phyloP scores from a whole-genome alignment of 768 basidiomycete genomes.

The Dictyophora rubrovolvata region DNA sequence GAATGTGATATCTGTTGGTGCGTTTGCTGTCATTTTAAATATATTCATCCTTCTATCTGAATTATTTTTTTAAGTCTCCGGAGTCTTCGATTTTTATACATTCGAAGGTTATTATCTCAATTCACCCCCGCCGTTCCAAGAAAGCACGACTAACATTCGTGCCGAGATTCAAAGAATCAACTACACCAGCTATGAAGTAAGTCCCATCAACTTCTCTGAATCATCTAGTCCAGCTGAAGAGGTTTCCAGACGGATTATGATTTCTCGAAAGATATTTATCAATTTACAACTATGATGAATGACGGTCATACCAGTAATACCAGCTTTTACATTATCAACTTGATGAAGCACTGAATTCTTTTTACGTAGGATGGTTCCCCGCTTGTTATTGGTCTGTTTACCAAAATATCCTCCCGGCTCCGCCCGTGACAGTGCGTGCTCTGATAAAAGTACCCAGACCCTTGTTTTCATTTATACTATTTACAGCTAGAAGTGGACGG shows the following conservation, averaged over 20 bases:
- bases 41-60: neutral
- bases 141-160: conserved; percentile 41
- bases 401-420: conserved; percentile 16
- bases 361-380: conserved; percentile 41
- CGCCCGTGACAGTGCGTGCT: conserved; percentile 15
- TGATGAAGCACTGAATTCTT: neutral
- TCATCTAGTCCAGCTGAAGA: too few species aligned
- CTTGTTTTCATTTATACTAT: conserved; percentile 25
- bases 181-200: conserved; percentile 35
- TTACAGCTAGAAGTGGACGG: conserved; percentile 45
- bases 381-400: conserved; percentile 44
- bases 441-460: neutral
- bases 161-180: conserved; percentile 38
- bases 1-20: conserved; percentile 33
- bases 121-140: conserved; percentile 43
- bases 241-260: conserved; percentile 50
- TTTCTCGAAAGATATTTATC: conserved; percentile 48
- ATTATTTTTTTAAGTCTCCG: conserved; percentile 24
- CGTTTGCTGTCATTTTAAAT: neutral
- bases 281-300: conserved; percentile 46
- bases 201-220: neutral
- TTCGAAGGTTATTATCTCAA: conserved; percentile 43
- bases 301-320: conserved; percentile 54
- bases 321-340: neutral
- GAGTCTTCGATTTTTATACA: conserved; percentile 41